phyloP scores from a whole-genome alignment of 768 basidiomycete species.

The Scleroderma bovista region DNA sequence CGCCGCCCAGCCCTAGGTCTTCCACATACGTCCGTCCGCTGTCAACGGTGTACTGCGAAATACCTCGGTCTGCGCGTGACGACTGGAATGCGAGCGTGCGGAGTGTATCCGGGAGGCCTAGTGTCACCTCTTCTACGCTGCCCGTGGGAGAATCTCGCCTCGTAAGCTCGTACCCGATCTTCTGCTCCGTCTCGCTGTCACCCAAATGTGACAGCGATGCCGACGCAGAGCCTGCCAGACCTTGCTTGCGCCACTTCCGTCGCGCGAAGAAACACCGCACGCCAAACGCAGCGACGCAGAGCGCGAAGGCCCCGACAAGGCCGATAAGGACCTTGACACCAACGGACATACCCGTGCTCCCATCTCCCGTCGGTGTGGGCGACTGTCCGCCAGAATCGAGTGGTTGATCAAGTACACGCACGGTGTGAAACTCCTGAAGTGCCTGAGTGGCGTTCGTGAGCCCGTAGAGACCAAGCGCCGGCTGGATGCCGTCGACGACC shows the following conservation, averaged over 20 bases:
- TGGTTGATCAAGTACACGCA: slow-evolving; percentile 62
- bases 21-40: slow-evolving; percentile 26
- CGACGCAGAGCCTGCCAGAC: background rate
- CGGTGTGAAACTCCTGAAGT: slow-evolving; percentile 60
- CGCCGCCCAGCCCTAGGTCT: slow-evolving; percentile 2
- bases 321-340: slow-evolving; percentile 62
- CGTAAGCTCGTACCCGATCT: slow-evolving; percentile 29
- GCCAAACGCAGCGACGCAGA: slow-evolving; percentile 50
- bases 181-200: slow-evolving; percentile 10
- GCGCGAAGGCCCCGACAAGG: slow-evolving; percentile 50
- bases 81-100: slow-evolving; percentile 34
- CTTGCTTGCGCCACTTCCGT: slow-evolving; percentile 26
- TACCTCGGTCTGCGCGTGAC: slow-evolving; percentile 30
- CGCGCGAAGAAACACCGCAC: slow-evolving; percentile 47
- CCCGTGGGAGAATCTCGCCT: slow-evolving; percentile 21
- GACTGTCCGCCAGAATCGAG: slow-evolving; percentile 26
- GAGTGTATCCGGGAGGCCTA: slow-evolving; percentile 33
- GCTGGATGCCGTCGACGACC: slow-evolving; percentile 18
- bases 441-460: slow-evolving; percentile 61
- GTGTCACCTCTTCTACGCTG: slow-evolving; percentile 20
- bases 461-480: slow-evolving; percentile 55
- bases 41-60: slow-evolving; percentile 30
- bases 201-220: too few species aligned
- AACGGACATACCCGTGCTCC: slow-evolving; percentile 41
- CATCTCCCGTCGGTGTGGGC: slow-evolving; percentile 5